phyloP scores from a whole-genome alignment of 31 red algal genomes.

The Bonnemaisonia californica region DNA sequence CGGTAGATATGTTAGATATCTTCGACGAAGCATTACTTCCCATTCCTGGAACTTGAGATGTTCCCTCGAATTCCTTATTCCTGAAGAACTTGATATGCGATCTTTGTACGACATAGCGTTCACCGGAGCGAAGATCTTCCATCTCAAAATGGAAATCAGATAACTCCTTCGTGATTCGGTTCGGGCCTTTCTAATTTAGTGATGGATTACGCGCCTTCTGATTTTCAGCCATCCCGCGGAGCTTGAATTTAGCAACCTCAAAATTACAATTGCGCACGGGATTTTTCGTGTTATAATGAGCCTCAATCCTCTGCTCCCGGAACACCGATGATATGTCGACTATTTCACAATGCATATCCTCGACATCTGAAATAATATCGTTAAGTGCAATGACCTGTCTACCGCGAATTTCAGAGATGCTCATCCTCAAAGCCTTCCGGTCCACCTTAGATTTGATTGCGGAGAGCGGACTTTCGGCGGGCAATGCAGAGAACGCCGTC shows the following conservation, averaged over 20 bases:
- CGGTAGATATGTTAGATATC: constrained; percentile 9
- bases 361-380: not conserved
- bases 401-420: not conserved
- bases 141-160: constrained; percentile 27
- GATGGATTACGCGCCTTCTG: not conserved
- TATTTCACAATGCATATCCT: constrained; percentile 5
- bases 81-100: constrained; percentile 37
- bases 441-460: not conserved
- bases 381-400: not conserved
- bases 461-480: not conserved
- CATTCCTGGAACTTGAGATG: constrained; percentile 29
- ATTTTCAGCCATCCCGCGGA: not conserved
- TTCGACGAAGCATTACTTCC: not conserved
- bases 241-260: not conserved
- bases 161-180: not conserved
- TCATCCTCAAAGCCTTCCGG: not conserved
- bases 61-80: constrained; percentile 22
- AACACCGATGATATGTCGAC: not conserved
- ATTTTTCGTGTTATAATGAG: not conserved
- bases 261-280: not conserved
- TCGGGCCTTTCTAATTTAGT: not conserved
- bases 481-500: not conserved
- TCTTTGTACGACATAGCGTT: not conserved
- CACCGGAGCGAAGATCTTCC: constrained; percentile 19
- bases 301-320: not conserved